Percentiles rank a stretch among this genome's conserved stretches.
Conservation (phyloP, 306 rosid genomes). For the Morella rubra region DNA sequence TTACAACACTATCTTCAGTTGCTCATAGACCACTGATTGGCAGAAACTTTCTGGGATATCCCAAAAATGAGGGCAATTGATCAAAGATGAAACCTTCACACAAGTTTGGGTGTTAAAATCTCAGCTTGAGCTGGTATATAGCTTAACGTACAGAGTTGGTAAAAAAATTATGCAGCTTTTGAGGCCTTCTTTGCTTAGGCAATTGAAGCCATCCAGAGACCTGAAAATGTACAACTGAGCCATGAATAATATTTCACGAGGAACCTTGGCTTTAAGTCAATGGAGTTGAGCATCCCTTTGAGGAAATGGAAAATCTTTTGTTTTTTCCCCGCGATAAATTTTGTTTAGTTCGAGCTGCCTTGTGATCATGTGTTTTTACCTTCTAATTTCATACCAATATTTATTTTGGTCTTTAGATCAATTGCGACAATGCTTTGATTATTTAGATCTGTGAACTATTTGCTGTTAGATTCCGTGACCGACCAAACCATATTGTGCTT, state of each 20-base stretch:
- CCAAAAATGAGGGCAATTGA: conserved; percentile 7
- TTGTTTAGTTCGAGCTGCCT: not conserved
- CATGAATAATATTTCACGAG: conserved; percentile 38
- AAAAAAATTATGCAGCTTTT: conserved; percentile 31
- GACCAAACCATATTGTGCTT: not conserved
- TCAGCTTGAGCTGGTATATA: conserved; percentile 10
- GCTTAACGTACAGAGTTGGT: conserved; percentile 21
- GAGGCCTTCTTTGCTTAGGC: conserved; percentile 35
- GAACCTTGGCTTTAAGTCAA: conserved; percentile 34
- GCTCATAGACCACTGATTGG: conserved; percentile 10
- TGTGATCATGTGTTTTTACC: conserved; percentile 1
- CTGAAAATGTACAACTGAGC: conserved; percentile 33
- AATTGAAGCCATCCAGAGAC: conserved; percentile 38
- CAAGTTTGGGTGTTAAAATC: conserved; percentile 10
- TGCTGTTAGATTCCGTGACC: not conserved
- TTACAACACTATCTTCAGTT: conserved; percentile 12
- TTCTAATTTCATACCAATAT: conserved; percentile 6
- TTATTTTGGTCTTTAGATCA: not conserved
- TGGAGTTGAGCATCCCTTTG: conserved; percentile 22
- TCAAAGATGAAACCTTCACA: not conserved
- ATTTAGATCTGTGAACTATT: not conserved
- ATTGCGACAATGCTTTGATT: not conserved
- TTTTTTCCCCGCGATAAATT: not conserved
- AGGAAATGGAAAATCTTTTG: not conserved
- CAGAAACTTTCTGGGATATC: conserved; percentile 18